phyloP scores from a whole-genome alignment of 2,329 filamentous ascomycete species.

The Aspergillus persii region DNA sequence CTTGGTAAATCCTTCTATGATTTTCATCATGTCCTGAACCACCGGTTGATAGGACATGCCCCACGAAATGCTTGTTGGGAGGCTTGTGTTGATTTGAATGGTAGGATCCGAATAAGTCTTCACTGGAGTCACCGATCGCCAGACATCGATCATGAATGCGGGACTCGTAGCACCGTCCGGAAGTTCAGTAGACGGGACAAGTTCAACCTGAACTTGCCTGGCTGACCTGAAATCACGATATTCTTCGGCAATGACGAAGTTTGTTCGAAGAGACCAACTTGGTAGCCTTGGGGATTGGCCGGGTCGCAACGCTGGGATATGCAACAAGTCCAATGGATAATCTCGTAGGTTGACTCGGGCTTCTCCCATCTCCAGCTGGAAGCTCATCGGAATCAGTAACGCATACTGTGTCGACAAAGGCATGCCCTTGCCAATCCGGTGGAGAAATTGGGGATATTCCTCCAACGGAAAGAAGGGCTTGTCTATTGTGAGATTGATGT shows the following conservation, averaged over 20 bases:
- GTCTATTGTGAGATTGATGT: conserved; percentile 81
- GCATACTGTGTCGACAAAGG: conserved; percentile 87
- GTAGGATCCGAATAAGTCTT: conserved; percentile 94
- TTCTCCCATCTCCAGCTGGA: conserved; percentile 88
- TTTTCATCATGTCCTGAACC: conserved; percentile 99
- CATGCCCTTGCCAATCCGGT: conserved; percentile 95
- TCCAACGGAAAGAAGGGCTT: conserved; percentile 87
- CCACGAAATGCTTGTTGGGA: conserved; percentile 94
- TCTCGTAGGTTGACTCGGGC: conserved; percentile 82
- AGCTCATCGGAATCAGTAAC: conserved; percentile 82
- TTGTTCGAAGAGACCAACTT: conserved; percentile 79
- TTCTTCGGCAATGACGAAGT: conserved; percentile 96
- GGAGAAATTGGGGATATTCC: conserved; percentile 78
- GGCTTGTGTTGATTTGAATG: conserved; percentile 87
- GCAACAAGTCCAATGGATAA: conserved; percentile 87
- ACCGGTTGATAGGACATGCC: conserved; percentile 96
- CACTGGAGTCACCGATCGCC: conserved; percentile 87
- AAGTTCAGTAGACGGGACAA: conserved; percentile 68
- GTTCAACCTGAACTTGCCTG: conserved; percentile 75
- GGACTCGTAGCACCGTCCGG: conserved; percentile 57
- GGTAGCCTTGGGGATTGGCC: conserved; percentile 76
- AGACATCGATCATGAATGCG: conserved; percentile 79
- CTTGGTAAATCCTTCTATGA: conserved; percentile 95
- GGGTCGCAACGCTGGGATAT: conserved; percentile 78
- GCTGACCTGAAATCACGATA: conserved; percentile 77